Conservation (phyloP, 208 protist species). For the Phytomonas francai region DNA sequence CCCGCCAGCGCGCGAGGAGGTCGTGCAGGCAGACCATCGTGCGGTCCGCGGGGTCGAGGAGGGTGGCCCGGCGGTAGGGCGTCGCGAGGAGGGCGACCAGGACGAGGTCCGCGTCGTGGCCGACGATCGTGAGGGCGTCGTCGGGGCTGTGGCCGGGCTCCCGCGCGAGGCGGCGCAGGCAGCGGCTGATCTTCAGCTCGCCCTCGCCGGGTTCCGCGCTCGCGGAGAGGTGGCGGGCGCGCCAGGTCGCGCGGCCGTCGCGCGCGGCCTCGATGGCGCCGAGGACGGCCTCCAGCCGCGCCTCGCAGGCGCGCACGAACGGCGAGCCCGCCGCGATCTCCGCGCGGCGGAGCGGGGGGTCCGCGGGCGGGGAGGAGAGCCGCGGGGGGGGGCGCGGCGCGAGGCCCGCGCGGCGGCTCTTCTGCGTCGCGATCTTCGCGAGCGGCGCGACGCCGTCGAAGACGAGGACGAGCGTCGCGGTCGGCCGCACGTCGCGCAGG, state of each 20-base stretch:
- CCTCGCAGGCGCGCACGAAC: constrained; percentile 72
- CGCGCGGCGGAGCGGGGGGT: constrained; percentile 33
- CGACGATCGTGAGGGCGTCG: constrained; percentile 55
- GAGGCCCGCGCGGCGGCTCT: constrained; percentile 26
- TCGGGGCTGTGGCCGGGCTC: constrained; percentile 30
- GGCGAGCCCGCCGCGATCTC: constrained; percentile 65
- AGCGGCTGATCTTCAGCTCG: constrained; percentile 71
- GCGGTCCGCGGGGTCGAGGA: constrained; percentile 48
- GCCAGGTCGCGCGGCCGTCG: constrained; percentile 10
- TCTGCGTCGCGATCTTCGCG: constrained; percentile 68
- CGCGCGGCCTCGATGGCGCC: background rate
- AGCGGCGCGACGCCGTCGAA: constrained; percentile 72
- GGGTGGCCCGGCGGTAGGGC: constrained; percentile 42
- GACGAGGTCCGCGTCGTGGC: constrained; percentile 81
- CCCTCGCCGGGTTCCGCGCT: constrained; percentile 64
- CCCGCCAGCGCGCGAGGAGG: constrained; percentile 63
- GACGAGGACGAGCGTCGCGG: constrained; percentile 41
- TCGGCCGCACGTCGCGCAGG: constrained; percentile 25
- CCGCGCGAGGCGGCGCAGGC: constrained; percentile 37
- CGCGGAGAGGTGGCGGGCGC: constrained; percentile 21
- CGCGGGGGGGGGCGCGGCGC: background rate
- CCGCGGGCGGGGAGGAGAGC: background rate
- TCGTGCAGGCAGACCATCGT: constrained; percentile 38
- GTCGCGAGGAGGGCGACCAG: constrained; percentile 56
- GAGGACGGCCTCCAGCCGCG: constrained; percentile 15